Evolutionary conservation across 2,329 filamentous ascomycete genomes (phyloP), one percentile per base, ranked within the genome.

Genomic region (Cladosporium sp.): DNA sequence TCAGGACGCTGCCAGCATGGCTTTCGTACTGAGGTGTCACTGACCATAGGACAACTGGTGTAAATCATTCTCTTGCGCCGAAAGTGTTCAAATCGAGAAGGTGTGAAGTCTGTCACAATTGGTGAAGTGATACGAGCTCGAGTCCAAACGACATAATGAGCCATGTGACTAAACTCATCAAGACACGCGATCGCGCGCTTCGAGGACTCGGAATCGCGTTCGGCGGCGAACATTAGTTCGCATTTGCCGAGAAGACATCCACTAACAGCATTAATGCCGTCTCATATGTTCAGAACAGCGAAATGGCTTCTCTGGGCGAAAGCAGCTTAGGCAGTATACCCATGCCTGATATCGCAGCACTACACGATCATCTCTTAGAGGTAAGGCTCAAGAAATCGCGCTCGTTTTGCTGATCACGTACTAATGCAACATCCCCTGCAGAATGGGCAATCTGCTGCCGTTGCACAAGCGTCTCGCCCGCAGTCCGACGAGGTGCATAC

Each of bases 381-480:
- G 59, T 62, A 32, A 41, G 39, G 13, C 22, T 12, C 18, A 13
- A n/a, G 13, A 13, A 12, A 27, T 13, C 12, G 13, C 8, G 13
- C 39, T 41, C 17, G n/a, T n/a, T 27, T 19, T 39, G 22, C 20
- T 15, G 34, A 43, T 48, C 37, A 15, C 37, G 18, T 13, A 52
- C 55, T 65, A 59, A 64, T 60, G 58, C 58, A 54, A 58, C 43
- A 34, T 62, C 54, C 59, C 60, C 55, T 62, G 63, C 55, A 61
- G 56, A 40, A 50, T 34, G 50, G 50, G 40, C 50, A 56, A 57
- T 53, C 53, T 51, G 49, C 52, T 49, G 51, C 30, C 27, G 49
- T 24, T 39, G 39, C 47, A 39, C 39, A 51, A 39, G 52, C 50
- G 44, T 29, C 51, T 42, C 43, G 40, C 32, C 43, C 32, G 27